These are phyloP conservation scores for Nyctanthes arbortristis DNA, from an alignment of 257 asterid genomes.

Conservation along the genomic window DNA sequence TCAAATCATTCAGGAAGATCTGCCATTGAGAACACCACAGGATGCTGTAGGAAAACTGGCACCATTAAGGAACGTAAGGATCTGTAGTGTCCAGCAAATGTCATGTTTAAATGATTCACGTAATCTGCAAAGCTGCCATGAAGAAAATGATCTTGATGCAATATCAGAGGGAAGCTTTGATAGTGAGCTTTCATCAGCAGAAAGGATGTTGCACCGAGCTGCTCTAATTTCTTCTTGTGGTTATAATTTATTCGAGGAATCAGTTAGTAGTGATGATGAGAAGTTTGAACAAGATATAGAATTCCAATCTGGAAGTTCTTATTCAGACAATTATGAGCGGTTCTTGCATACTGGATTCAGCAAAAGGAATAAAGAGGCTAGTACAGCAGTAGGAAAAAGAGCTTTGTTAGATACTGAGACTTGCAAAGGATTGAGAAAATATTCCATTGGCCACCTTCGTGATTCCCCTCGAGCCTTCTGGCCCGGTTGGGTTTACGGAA, in stretches of 20 bases:
- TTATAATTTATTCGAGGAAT: constrained; percentile 50
- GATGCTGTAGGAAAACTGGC: constrained; percentile 78
- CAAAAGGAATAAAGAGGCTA: constrained; percentile 37
- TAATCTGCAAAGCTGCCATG: constrained; percentile 40
- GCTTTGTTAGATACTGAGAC: constrained; percentile 30
- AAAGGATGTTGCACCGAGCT: constrained; percentile 76
- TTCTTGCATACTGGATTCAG: constrained; percentile 30
- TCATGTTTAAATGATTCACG: constrained; percentile 30
- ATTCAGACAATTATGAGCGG: constrained; percentile 38
- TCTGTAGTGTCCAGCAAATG: constrained; percentile 19
- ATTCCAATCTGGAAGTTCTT: constrained; percentile 37
- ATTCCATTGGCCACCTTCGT: constrained; percentile 49
- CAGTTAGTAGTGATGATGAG: constrained; percentile 78
- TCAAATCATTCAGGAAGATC: constrained; percentile 81
- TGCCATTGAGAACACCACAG: constrained; percentile 78
- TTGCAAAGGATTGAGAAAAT: constrained; percentile 41
- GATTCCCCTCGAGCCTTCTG: constrained; percentile 81
- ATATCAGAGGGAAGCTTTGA: constrained; percentile 90
- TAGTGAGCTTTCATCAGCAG: constrained; percentile 72
- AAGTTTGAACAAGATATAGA: constrained; percentile 38
- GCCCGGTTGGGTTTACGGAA: constrained; percentile 93
- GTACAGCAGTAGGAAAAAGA: constrained; percentile 32
- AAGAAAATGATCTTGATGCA: constrained; percentile 72
- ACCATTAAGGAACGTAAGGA: constrained; percentile 52
- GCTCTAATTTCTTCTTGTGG: constrained; percentile 52